A percentile compares a stretch with the other conserved stretches of the same genome.
Conservation (phyloP, 495 filamentous ascomycete species). For the Podospora pseudoanserina region DNA sequence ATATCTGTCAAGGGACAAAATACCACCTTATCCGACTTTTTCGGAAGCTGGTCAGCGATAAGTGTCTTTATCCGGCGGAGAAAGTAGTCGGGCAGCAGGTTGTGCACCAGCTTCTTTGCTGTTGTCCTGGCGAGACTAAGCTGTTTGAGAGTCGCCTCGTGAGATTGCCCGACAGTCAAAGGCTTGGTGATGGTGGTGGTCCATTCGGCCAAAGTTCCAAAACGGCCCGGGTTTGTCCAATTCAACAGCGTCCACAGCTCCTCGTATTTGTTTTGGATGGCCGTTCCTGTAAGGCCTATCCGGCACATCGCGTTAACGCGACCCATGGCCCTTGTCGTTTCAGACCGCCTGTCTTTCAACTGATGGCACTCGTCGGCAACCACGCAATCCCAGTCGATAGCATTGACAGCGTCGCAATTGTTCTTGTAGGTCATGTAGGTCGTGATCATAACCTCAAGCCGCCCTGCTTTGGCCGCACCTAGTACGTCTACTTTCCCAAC, state of each 20-base stretch:
- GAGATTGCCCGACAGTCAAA: constrained; percentile 77
- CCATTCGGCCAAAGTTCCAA: constrained; percentile 79
- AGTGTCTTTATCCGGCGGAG: constrained; percentile 88
- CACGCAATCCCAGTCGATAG: constrained; percentile 92
- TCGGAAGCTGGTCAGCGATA: constrained; percentile 91
- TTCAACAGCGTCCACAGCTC: constrained; percentile 96
- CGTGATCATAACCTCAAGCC: constrained; percentile 85
- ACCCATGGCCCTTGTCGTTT: constrained; percentile 83
- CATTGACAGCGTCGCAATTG: constrained; percentile 71
- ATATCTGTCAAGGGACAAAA: constrained; percentile 87
- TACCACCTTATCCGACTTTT: constrained; percentile 90
- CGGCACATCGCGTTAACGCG: constrained; percentile 87
- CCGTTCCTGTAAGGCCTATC: constrained; percentile 91
- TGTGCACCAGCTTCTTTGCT: constrained; percentile 79
- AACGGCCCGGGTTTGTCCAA: constrained; percentile 89
- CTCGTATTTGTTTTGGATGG: constrained; percentile 97
- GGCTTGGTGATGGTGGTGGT: constrained; percentile 71
- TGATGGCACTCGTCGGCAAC: constrained; percentile 93
- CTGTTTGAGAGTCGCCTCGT: constrained; percentile 84
- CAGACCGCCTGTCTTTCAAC: constrained; percentile 77
- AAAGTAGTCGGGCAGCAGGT: constrained; percentile 89
- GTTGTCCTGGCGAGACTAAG: constrained; percentile 77
- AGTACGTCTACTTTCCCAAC: constrained; percentile 67
- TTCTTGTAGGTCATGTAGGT: constrained; percentile 86
- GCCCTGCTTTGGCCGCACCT: constrained; percentile 67